phyloP scores from a whole-genome alignment of 176 grass and related monocot species.

The Guadua angustifolia region DNA sequence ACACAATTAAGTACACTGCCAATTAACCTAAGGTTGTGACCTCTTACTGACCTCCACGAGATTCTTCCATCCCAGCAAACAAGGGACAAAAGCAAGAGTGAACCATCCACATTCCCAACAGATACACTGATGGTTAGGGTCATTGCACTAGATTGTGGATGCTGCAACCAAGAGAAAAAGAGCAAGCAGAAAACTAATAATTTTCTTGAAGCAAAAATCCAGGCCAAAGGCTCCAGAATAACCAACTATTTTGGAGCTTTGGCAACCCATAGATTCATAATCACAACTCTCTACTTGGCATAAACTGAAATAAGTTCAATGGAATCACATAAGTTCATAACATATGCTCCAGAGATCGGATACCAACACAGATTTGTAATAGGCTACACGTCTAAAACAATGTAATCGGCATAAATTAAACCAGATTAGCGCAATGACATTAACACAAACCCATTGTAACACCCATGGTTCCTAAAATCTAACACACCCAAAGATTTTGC shows the following conservation, averaged over 20 bases:
- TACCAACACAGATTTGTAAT: background rate
- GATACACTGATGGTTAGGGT: background rate
- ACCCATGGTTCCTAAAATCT: too few species aligned
- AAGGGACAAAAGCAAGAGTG: constrained; percentile 1
- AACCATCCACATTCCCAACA: background rate
- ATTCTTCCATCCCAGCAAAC: background rate
- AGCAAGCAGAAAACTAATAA: background rate
- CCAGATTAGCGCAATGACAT: too few species aligned
- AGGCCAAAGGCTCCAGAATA: background rate
- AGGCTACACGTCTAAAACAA: constrained; percentile 8
- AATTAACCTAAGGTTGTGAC: background rate
- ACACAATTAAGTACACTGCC: background rate
- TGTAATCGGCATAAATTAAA: background rate
- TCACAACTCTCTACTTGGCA: background rate
- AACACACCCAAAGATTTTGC: too few species aligned
- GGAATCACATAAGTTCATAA: background rate
- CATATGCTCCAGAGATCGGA: background rate
- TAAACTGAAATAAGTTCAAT: background rate
- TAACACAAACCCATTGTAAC: too few species aligned
- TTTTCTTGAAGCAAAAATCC: background rate
- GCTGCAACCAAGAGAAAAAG: background rate
- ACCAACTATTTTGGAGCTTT: background rate
- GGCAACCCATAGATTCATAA: background rate
- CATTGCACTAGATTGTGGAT: constrained; percentile 13
- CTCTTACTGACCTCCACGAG: background rate